Base-by-base conservation (phyloP, 2,329 filamentous ascomycete species). In the Colletotrichum neosansevieriae region DNA sequence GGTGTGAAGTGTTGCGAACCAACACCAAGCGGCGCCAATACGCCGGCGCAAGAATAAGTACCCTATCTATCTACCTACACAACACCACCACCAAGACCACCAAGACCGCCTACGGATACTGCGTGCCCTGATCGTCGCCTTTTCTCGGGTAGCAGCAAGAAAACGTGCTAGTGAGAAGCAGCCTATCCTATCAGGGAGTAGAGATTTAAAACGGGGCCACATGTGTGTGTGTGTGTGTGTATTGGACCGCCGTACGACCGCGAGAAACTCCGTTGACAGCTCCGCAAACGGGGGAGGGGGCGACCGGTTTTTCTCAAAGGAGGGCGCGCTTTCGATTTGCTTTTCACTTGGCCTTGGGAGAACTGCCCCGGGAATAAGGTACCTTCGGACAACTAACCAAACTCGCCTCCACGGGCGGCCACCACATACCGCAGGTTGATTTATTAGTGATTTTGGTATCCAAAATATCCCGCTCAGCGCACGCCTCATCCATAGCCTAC, bases 191-290 rank as follows among this genome's bases (percentile, higher is more conserved):
- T 9, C 17, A 42, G 13, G 13, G 34, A 24, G 6, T 15, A n/a
- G 21, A 32, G 3, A 34, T 10, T 21, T 5, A 58, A 45, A 45
- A 56, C 42, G 32, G 63, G 63, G 47, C 44, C 45, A 24, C 44
- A n/a, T 24, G 38, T 40, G 36, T 24, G 24, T 21, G 21, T 21
- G 21, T 24, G 21, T 24, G 24, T 59, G 24, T 44, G 38, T 34
- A 54, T 65, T 54, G 53, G 53, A 45, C 65, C 65, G 65, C 61
- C 61, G 61, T 68, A 68, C 40, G 53, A 59, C 65, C 65, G 65
- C 56, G 34, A 40, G 42, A 65, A 68, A 58, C 60, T 53, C 64
- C 64, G 64, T 63, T 24, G 9, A 17, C 29, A 36, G 58, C 59
- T 67, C 60, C 60, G 65, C 65, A 64, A 67, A 64, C 65, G 65